Evolutionary conservation across 305 asterid species (phyloP), one percentile per base, ranked within the genome.

Genomic region (Lippia alba): DNA sequence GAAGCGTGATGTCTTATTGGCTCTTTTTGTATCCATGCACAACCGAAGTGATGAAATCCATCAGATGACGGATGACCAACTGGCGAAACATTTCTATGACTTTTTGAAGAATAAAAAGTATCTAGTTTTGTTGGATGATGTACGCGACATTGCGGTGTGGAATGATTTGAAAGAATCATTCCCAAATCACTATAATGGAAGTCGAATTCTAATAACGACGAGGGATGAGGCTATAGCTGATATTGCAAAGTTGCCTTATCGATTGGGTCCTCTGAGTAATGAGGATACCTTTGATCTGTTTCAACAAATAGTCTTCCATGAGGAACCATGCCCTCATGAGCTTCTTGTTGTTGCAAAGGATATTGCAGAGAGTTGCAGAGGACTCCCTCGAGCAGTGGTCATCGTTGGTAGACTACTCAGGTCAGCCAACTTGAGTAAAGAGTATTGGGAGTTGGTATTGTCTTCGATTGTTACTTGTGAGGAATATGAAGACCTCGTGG

Each of bases 391-490:
- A 44, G 49, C 49, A 44, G 49, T 10, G 0, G 49, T 44, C 49
- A 44, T 44, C 49, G 33, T 75, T 3, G 79, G 71, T 11, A 40
- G 40, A 17, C 56, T 62, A 24, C 71, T 75, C 8, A 5, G 34
- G 16, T 12, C 19, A 33, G 54, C 41, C 17, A 34, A 50, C 30
- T 24, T 2, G 20, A 56, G 9, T 44, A 11, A 7, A 44, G 49
- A 44, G 49, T 44, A 44, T 44, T 44, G 49, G 49, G 49, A 11
- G 12, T 5, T 44, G 10, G 49, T 44, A 10, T 11, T 44, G 49
- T 44, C 49, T 44, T 44, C 49, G 10, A 44, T 44, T 44, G 4
- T 8, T 10, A 44, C 14, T 3, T 7, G 49, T 6, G 49, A 44
- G 1, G 3, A 7, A 8, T 44, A 44, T 11, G 49, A 5, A 5